Conservation (phyloP, 768 basidiomycete genomes). For the Dioszegia aurantiaca region DNA sequence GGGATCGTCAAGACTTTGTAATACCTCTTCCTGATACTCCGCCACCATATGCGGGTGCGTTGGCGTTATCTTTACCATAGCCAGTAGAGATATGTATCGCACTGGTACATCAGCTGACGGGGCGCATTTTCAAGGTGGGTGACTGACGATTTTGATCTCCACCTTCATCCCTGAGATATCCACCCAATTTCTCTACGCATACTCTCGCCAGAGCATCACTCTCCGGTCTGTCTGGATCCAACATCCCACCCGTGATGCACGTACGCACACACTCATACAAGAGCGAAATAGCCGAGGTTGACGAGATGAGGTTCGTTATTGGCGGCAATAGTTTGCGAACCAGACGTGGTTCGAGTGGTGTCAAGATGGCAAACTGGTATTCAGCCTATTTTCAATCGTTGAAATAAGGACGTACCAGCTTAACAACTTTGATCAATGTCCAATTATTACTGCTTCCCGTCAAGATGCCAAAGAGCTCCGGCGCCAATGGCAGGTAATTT, state of each 20-base stretch:
- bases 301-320: slow-evolving; percentile 91
- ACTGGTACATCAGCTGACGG: slow-evolving; percentile 57
- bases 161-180: slow-evolving; percentile 75
- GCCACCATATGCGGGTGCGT: slow-evolving; percentile 84
- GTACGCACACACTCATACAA: slow-evolving; percentile 98
- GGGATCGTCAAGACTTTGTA: slow-evolving; percentile 82
- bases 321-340: slow-evolving; percentile 92
- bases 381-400: slow-evolving; percentile 20
- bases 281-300: slow-evolving; percentile 89
- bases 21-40: slow-evolving; percentile 85
- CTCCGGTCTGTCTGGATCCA: slow-evolving; percentile 61
- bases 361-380: slow-evolving; percentile 80
- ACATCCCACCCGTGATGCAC: slow-evolving; percentile 95
- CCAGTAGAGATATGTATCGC: slow-evolving; percentile 92
- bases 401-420: slow-evolving; percentile 62
- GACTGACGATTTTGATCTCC: slow-evolving; percentile 79
- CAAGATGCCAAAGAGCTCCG: slow-evolving; percentile 85
- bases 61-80: slow-evolving; percentile 93
- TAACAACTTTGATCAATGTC: slow-evolving; percentile 99
- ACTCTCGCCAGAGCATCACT: slow-evolving; percentile 75
- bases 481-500: slow-evolving; percentile 81
- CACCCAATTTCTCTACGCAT: slow-evolving; percentile 89
- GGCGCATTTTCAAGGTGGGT: background rate
- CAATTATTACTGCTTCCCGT: slow-evolving; percentile 96
- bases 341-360: slow-evolving; percentile 85